A percentile compares a stretch with the other conserved stretches of the same genome.
These are phyloP conservation scores for Plectranthus barbatus DNA, from an alignment of 257 asterid species.

Conservation along the genomic window DNA sequence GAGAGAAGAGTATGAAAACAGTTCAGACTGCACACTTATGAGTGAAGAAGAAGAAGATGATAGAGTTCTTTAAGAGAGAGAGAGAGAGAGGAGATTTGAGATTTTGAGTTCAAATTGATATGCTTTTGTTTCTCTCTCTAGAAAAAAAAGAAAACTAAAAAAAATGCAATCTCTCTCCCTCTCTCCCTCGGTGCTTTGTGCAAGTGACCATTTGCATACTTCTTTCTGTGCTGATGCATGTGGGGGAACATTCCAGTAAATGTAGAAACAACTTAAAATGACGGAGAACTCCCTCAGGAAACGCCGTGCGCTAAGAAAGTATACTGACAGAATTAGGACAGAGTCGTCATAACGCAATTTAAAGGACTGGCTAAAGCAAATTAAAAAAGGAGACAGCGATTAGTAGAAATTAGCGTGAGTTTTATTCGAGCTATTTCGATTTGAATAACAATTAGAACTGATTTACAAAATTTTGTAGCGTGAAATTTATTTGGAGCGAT, in stretches of 20 bases:
- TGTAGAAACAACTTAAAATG: neutral
- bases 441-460: no score
- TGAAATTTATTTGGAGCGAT: no score
- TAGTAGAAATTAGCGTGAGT: neutral
- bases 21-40: slow-evolving; percentile 25
- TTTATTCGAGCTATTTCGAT: no score
- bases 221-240: neutral
- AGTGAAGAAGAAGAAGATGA: slow-evolving; percentile 30
- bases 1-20: slow-evolving; percentile 18
- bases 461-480: no score
- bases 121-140: slow-evolving; percentile 25
- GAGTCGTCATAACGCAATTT: neutral
- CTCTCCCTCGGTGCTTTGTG: neutral
- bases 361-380: slow-evolving; percentile 22
- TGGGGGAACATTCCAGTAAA: neutral
- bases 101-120: slow-evolving; percentile 34
- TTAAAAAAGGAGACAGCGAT: neutral
- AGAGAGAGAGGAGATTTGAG: slow-evolving; percentile 9
- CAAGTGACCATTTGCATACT: neutral
- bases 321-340: neutral
- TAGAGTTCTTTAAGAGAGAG: slow-evolving; percentile 12
- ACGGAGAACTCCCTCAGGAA: slow-evolving; percentile 12
- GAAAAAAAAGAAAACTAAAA: neutral
- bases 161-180: neutral
- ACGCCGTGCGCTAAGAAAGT: neutral